Percentiles rank a stretch among this genome's conserved stretches.
Evolutionary conservation across 2,329 filamentous ascomycete species (phyloP).

Genomic region (Fusarium vanettenii): DNA sequence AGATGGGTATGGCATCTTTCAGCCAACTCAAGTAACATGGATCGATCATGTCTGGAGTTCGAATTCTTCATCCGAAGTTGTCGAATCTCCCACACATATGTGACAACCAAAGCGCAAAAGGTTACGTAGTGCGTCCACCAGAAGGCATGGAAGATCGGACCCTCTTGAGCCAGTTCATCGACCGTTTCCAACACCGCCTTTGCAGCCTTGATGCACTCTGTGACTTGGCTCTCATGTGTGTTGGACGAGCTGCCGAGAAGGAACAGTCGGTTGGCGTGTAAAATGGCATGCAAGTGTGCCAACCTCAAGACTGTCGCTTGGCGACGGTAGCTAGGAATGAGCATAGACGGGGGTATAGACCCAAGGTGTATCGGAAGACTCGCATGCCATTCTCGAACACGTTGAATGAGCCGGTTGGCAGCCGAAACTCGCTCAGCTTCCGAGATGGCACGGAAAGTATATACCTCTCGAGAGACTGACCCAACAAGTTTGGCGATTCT

Average conservation of each 20-base stretch:
- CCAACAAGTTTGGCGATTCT: constrained; percentile 55
- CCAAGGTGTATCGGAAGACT: constrained; percentile 57
- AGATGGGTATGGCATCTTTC: constrained; percentile 37
- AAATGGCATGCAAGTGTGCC: constrained; percentile 65
- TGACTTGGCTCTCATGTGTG: constrained; percentile 42
- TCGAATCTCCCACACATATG: constrained; percentile 62
- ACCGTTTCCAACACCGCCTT: constrained; percentile 55
- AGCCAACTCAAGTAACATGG: constrained; percentile 39
- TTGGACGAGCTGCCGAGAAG: constrained; percentile 49
- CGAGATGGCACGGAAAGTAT: constrained; percentile 51
- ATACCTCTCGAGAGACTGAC: constrained; percentile 53
- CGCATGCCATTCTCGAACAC: constrained; percentile 54
- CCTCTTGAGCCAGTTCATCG: constrained; percentile 54
- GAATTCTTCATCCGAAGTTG: constrained; percentile 31
- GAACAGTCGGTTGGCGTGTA: constrained; percentile 66
- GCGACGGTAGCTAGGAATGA: constrained; percentile 58
- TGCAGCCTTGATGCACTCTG: constrained; percentile 54
- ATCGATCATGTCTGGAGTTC: constrained; percentile 18
- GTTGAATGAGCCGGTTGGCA: constrained; percentile 51
- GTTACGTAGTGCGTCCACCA: constrained; percentile 67
- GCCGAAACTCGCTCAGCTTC: constrained; percentile 51
- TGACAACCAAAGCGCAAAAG: constrained; percentile 65
- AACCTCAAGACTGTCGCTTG: constrained; percentile 66
- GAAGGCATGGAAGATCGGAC: constrained; percentile 58
- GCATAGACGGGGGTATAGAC: constrained; percentile 55